These are phyloP conservation scores for Pyrus pyrifolia DNA, from an alignment of 306 rosid species.

Conservation along the genomic window DNA sequence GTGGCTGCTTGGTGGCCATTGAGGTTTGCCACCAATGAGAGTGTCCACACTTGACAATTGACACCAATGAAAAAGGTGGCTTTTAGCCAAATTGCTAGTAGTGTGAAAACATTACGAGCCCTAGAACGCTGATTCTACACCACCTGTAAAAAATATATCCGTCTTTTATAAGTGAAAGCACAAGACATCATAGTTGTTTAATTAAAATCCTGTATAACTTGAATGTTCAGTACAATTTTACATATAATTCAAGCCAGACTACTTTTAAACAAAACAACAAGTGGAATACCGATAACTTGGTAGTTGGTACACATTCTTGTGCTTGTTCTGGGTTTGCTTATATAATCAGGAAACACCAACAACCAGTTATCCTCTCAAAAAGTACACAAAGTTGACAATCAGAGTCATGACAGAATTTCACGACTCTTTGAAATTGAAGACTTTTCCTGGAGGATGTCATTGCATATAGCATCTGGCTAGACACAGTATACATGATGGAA, in stretches of 20 bases:
- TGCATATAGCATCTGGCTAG: too few species aligned
- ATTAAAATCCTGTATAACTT: not conserved
- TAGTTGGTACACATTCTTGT: too few species aligned
- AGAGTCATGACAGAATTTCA: not conserved
- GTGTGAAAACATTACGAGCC: not conserved
- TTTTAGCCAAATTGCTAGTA: too few species aligned
- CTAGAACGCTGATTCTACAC: not conserved
- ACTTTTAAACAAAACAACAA: not conserved
- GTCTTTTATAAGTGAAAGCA: not conserved
- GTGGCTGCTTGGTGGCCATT: too few species aligned
- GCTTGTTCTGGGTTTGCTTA: too few species aligned
- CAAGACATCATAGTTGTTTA: not conserved
- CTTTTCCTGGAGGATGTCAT: not conserved
- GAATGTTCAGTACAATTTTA: not conserved
- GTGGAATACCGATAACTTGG: not conserved
- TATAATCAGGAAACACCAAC: not conserved
- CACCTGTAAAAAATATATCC: conserved; percentile 7
- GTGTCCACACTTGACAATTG: too few species aligned
- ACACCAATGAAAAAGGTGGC: too few species aligned
- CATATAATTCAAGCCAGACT: not conserved
- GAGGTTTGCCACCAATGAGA: too few species aligned
- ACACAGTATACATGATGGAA: not conserved
- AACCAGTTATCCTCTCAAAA: not conserved
- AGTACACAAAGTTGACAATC: not conserved
- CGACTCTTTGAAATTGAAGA: not conserved